These are phyloP conservation scores for Penicillium expansum DNA, from an alignment of 2,329 filamentous ascomycete genomes.

Conservation along the genomic window DNA sequence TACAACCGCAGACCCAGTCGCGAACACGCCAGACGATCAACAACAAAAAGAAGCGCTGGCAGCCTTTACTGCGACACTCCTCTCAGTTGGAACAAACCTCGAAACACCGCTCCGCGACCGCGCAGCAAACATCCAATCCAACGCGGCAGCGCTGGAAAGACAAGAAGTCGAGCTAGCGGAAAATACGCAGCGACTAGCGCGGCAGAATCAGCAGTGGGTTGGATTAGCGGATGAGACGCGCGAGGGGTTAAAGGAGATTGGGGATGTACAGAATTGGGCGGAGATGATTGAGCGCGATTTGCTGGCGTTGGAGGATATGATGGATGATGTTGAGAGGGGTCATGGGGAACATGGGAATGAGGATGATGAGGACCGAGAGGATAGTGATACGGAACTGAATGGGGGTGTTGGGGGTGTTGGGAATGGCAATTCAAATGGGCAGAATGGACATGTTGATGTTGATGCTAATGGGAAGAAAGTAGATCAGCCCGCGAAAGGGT, in stretches of 20 bases:
- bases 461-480: conserved; percentile 10
- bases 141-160: conserved; percentile 52
- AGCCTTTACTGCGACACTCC: conserved; percentile 46
- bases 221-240: conserved; percentile 55
- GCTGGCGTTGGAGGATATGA: conserved; percentile 43
- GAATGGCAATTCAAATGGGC: neutral
- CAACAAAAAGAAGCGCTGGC: conserved; percentile 43
- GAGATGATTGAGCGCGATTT: conserved; percentile 57
- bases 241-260: conserved; percentile 59
- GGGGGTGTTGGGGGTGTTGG: conserved; percentile 5
- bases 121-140: conserved; percentile 56
- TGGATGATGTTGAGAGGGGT: conserved; percentile 37
- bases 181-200: conserved; percentile 50
- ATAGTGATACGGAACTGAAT: conserved; percentile 11
- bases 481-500: neutral
- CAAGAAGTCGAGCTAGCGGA: conserved; percentile 56
- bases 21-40: conserved; percentile 20
- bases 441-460: conserved; percentile 4
- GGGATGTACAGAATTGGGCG: conserved; percentile 65
- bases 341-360: conserved; percentile 18
- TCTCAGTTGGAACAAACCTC: conserved; percentile 47
- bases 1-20: conserved; percentile 7
- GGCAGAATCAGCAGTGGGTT: conserved; percentile 55
- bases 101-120: conserved; percentile 54
- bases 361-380: conserved; percentile 11